Percentiles rank a stretch among this genome's conserved stretches.
Evolutionary conservation across 2,329 filamentous ascomycete species (phyloP).

Genomic region (Claviceps lovelessii): DNA sequence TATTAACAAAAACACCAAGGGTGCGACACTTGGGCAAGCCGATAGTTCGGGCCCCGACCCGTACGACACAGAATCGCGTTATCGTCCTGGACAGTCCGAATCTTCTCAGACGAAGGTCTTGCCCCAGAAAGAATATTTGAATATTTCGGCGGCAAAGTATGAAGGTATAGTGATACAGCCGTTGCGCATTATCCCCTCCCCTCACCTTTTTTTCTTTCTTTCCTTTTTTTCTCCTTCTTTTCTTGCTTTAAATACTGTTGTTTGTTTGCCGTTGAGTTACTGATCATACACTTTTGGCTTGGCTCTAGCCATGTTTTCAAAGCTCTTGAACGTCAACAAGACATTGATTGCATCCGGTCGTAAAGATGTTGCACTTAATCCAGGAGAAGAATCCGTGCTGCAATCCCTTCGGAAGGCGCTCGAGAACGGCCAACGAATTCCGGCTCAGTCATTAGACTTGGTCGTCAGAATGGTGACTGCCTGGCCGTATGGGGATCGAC

Average conservation of each 20-base stretch:
- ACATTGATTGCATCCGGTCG: conserved; percentile 55
- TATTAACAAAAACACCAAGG: conserved; percentile 79
- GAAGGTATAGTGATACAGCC: conserved; percentile 26
- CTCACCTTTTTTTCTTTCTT: too few species aligned
- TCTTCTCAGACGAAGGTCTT: conserved; percentile 44
- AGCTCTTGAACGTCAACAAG: conserved; percentile 61
- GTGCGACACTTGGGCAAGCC: conserved; percentile 60
- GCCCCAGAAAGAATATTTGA: conserved; percentile 67
- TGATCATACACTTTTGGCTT: conserved; percentile 9
- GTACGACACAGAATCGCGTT: conserved; percentile 64
- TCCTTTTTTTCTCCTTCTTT: not conserved
- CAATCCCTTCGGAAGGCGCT: conserved; percentile 47
- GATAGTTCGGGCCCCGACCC: conserved; percentile 48
- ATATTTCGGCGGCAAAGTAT: conserved; percentile 60
- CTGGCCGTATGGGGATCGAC: conserved; percentile 69
- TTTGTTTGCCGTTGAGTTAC: not conserved
- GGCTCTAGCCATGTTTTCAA: conserved; percentile 52
- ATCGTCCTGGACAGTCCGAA: conserved; percentile 47
- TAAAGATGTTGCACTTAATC: conserved; percentile 61
- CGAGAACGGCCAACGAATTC: conserved; percentile 39
- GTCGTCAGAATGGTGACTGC: conserved; percentile 57
- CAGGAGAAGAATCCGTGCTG: conserved; percentile 52
- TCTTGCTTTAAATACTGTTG: not conserved
- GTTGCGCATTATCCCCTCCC: too few species aligned
- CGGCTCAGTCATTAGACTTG: conserved; percentile 41